These are phyloP conservation scores for Amanita rimosa DNA, from an alignment of 768 basidiomycete genomes.

Conservation along the genomic window DNA sequence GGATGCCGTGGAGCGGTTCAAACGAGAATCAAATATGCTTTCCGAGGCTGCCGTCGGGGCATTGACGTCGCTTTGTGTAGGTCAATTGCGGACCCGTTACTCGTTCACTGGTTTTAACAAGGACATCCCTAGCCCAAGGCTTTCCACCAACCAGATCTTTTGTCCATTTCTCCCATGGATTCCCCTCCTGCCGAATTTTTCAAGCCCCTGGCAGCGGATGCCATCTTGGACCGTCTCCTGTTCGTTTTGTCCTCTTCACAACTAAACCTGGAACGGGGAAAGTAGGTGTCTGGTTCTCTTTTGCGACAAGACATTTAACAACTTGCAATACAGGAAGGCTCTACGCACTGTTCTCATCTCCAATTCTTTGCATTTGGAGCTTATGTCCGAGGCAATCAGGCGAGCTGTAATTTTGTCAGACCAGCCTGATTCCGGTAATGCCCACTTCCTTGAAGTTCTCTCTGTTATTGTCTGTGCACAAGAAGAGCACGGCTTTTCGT, in stretches of 20 bases:
- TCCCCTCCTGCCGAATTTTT: constrained; percentile 34
- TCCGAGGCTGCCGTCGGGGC: constrained; percentile 82
- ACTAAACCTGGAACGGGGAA: constrained; percentile 43
- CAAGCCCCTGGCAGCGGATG: constrained; percentile 40
- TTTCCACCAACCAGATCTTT: constrained; percentile 52
- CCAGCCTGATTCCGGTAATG: constrained; percentile 41
- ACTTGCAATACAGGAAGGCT: constrained; percentile 48
- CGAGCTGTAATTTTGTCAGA: constrained; percentile 56
- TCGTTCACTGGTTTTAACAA: constrained; percentile 1
- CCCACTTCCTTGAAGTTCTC: constrained; percentile 70
- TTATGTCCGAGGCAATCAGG: constrained; percentile 55
- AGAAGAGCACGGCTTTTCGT: constrained; percentile 49
- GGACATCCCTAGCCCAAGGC: constrained; percentile 52
- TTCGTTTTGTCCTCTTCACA: constrained; percentile 59
- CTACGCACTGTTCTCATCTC: constrained; percentile 56
- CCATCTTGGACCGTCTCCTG: constrained; percentile 53
- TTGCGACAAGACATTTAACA: neutral
- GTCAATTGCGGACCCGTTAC: constrained; percentile 20
- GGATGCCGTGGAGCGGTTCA: constrained; percentile 46
- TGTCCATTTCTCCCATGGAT: constrained; percentile 56
- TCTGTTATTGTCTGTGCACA: constrained; percentile 52
- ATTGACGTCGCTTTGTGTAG: constrained; percentile 76
- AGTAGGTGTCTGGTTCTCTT: constrained; percentile 33
- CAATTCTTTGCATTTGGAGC: constrained; percentile 37
- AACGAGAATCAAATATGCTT: constrained; percentile 57